Evolutionary conservation across 768 basidiomycete genomes (phyloP), one percentile per base, ranked within the genome.

Genomic region (Infundibulicybe gibba): DNA sequence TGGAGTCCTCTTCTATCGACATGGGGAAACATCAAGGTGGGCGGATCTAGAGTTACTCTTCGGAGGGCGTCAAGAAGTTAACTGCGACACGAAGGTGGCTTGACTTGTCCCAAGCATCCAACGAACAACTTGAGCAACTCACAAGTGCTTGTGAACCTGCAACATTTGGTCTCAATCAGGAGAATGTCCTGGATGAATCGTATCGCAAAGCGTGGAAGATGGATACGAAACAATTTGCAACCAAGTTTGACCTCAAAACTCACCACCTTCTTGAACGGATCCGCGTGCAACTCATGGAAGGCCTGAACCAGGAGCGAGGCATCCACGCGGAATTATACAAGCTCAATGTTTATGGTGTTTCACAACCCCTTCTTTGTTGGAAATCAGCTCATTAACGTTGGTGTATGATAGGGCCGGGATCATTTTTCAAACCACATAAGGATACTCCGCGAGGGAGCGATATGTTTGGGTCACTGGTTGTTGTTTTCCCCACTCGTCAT

Each of bases 381-480:
- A n/a, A n/a, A n/a, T n/a, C n/a, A n/a, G n/a, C n/a, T n/a, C n/a
- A n/a, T n/a, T n/a, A n/a, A n/a, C n/a, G n/a, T n/a, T n/a, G n/a
- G n/a, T n/a, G n/a, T n/a, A n/a, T n/a, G n/a, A n/a, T n/a, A n/a
- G n/a, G n/a, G n/a, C n/a, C n/a, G 74, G 73, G 64, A 1, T 67
- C 67, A 0, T 77, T 75, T 54, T 80, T 79, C 65, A 76, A 75
- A 51, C 33, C 71, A 0, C 78, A 78, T 51, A 64, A 70, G 33
- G 79, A 79, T 48, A 77, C 77, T 0, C 75, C 74, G 5, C 68
- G 70, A 6, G 54, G 60, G 6, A 60, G 63, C 6, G 51, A 55
- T 19, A 78, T 79, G 70, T 72, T 81, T 33, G 78, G 74, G 1
- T 79, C 79, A 1, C 66, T 83, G 6, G 70, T 80, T 1, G 51